Evolutionary conservation across 257 asterid genomes (phyloP), one percentile per base, ranked within the genome.

Genomic region (Asclepias syriaca): DNA sequence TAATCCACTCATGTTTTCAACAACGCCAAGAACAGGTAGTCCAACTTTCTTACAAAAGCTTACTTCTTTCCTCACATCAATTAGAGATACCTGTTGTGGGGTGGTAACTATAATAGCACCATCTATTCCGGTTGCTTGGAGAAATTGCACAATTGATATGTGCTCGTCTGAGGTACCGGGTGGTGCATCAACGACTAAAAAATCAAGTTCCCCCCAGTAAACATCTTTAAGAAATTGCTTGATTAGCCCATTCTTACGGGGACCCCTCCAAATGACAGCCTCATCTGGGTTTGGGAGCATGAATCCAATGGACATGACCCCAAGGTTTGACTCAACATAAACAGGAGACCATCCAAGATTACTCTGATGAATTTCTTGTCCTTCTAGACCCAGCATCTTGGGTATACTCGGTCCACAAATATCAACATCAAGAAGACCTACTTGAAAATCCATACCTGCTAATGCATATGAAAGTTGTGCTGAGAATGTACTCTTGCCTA

Each of bases 141-240:
- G 93, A 75, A 85, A 86, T n/a, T 92, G 97, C 54, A 92, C 99
- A 0, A 92, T 86, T 1, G 97, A 87, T 53, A 94, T 94, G 65
- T 92, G 97, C 83, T 92, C 96, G 27, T 94, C 98, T 4, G 99
- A 94, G 64, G 98, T 94, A 32, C 99, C 99, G 15, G 98, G 98
- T 11, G 98, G 96, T 21, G 99, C 96, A 79, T 94, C 99, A 27
- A 94, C 96, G 59, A 89, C 78, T 8, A 94, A 90, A 77, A 91
- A 94, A 81, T 94, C 97, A 11, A 94, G 97, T 66, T 90, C 98
- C 1, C 96, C 95, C 99, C 95, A 90, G 11, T 89, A 59, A 14
- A 93, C 97, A 58, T 93, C 98, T 85, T 86, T 90, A 43, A 89
- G 73, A 69, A 93, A 93, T 70, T 90, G 96, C 80, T 86, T 90